phyloP scores from a whole-genome alignment of 2,329 filamentous ascomycete species.

The Cryphonectria parasitica region DNA sequence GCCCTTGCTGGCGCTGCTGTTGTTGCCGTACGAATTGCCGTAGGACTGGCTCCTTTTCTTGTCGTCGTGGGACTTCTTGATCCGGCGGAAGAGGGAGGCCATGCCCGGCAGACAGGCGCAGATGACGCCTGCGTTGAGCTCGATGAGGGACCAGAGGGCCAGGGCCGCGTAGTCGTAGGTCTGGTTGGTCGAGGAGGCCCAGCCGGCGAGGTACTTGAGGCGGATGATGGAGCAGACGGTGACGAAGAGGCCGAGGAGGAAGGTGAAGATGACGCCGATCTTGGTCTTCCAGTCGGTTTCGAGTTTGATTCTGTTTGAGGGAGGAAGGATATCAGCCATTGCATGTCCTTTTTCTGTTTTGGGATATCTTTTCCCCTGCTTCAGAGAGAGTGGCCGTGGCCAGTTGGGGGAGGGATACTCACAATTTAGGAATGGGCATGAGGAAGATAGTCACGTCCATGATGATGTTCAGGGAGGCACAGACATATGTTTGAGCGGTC shows the following conservation, averaged over 20 bases:
- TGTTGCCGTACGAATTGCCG: conserved; percentile 16
- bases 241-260: conserved; percentile 44
- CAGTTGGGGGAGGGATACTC: not conserved
- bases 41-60: conserved; percentile 29
- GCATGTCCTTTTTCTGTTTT: no score
- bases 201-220: conserved; percentile 41
- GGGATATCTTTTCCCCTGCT: no score
- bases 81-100: conserved; percentile 36
- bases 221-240: conserved; percentile 42
- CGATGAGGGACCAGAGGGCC: conserved; percentile 49
- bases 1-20: conserved; percentile 15
- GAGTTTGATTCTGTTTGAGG: conserved; percentile 32
- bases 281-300: conserved; percentile 36
- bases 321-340: not conserved
- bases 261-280: conserved; percentile 41
- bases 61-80: conserved; percentile 30
- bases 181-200: conserved; percentile 42
- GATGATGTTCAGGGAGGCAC: conserved; percentile 39
- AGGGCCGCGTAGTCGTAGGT: conserved; percentile 47
- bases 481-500: conserved; percentile 38
- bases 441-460: conserved; percentile 42
- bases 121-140: conserved; percentile 47
- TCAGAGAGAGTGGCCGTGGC: not conserved
- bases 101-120: conserved; percentile 47
- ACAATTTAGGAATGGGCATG: conserved; percentile 41